Base-by-base conservation (phyloP, 441 rosid genomes). In the Melastoma candidum region DNA sequence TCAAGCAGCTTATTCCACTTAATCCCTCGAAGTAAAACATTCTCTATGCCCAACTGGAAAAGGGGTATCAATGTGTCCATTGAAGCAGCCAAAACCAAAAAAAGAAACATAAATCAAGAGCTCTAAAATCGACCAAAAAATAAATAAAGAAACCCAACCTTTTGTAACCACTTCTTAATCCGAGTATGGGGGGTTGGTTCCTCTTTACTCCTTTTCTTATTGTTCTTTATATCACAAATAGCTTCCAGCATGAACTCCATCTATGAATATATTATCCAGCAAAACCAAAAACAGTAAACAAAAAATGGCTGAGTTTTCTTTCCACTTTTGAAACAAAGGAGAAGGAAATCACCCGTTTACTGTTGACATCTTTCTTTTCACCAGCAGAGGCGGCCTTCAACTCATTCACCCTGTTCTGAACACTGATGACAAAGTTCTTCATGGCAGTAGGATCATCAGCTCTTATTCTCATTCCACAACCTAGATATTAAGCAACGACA, bases 181-280 rank as follows among this genome's bases (percentile, higher is more conserved):
- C 87, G 71, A 2, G 84, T 77, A 56, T 79, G 83, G 46, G 75
- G 85, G 43, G 65, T 64, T 0, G 78, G 68, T 61, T 92, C 98
- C 62, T 88, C 95, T 64, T 69, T 81, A 4, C 84, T 63, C 76
- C 74, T 83, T 73, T 68, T 70, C 70, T 82, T 92, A 71, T 92
- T 92, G 77, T 92, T 92, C 75, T 92, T 88, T 49, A 92, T 84
- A 55, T 90, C 94, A 26, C 77, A 71, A 63, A 92, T 84, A 54
- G 83, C 88, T 74, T 88, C 90, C 54, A 92, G 94, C 96, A 92
- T 83, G 65, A 80, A 83, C 67, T 82, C 98, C 95, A 85, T 92
- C 98, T 92, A 74, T 51, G 62, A 46, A 12, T 44, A 59, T 32
- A 53, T 53, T 49, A 48, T 49, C 57, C 48, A 1, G 26, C 26